Percentiles rank a stretch among this genome's conserved stretches.
Evolutionary conservation across 257 asterid genomes (phyloP).

Genomic region (Solanum neorickii): DNA sequence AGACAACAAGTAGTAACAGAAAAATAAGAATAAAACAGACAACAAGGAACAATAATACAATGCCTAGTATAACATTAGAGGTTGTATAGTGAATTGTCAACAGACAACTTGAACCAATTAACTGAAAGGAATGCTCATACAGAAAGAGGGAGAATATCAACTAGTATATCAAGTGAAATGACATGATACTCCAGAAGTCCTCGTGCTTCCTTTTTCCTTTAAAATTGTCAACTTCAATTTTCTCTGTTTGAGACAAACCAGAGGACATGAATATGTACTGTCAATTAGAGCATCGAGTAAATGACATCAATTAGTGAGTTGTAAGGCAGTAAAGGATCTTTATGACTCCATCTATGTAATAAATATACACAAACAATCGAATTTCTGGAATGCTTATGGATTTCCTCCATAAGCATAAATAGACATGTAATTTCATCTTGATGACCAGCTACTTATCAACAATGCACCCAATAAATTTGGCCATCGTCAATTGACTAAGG

Average conservation of each 20-base stretch:
- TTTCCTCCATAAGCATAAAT: not conserved
- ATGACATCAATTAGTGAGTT: not conserved
- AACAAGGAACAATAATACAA: not conserved
- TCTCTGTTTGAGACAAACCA: not conserved
- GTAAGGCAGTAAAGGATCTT: not conserved
- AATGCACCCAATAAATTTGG: not conserved
- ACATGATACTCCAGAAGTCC: not conserved
- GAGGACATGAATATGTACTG: not conserved
- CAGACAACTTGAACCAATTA: not conserved
- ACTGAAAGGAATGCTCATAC: not conserved
- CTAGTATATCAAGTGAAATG: not conserved
- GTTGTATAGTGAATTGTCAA: not conserved
- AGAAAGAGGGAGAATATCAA: not conserved
- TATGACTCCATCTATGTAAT: not conserved
- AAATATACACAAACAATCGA: not conserved
- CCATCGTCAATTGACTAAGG: not conserved
- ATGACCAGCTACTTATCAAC: not conserved
- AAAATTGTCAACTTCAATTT: not conserved
- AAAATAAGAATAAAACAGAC: not conserved
- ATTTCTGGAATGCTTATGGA: not conserved
- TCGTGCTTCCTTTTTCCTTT: not conserved
- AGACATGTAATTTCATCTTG: not conserved
- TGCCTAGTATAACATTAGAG: not conserved
- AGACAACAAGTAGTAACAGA: not conserved
- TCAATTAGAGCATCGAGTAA: not conserved